Conservation (phyloP, 2,329 filamentous ascomycete species). For the Coniochaeta sp. region DNA sequence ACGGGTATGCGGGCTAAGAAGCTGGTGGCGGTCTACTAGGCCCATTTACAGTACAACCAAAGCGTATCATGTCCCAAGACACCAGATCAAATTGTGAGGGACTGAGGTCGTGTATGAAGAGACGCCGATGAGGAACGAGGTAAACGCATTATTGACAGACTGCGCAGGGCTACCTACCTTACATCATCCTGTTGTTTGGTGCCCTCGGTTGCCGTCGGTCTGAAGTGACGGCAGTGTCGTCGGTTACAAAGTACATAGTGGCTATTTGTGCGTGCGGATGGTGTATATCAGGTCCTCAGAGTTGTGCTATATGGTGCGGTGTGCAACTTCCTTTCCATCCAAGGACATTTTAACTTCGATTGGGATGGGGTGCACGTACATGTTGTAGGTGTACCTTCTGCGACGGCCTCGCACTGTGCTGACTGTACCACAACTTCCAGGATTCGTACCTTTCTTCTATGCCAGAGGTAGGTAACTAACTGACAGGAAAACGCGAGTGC, state of each 20-base stretch:
- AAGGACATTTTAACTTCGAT: neutral
- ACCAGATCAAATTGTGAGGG: too few relatives aligned
- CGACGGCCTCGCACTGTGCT: neutral
- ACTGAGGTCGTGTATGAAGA: too few relatives aligned
- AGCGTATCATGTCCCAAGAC: too few relatives aligned
- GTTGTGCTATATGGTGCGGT: neutral
- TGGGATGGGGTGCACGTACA: neutral
- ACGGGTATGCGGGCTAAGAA: neutral
- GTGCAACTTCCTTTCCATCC: neutral
- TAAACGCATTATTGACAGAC: too few relatives aligned
- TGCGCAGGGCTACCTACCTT: too few relatives aligned
- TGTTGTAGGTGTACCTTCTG: neutral
- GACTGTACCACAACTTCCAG: neutral
- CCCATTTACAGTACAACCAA: too few relatives aligned
- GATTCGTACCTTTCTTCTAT: too few relatives aligned
- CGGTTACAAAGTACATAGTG: neutral
- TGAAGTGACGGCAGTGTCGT: neutral
- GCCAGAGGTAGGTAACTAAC: too few relatives aligned
- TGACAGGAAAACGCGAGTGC: neutral
- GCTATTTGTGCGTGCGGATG: neutral
- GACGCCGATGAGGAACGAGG: too few relatives aligned
- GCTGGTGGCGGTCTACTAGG: neutral
- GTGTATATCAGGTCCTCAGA: neutral
- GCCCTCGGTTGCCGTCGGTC: neutral
- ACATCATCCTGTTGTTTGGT: neutral